Percentiles rank a stretch among this genome's conserved stretches.
Conservation (phyloP, 306 rosid genomes). For the Clitoria ternatea region DNA sequence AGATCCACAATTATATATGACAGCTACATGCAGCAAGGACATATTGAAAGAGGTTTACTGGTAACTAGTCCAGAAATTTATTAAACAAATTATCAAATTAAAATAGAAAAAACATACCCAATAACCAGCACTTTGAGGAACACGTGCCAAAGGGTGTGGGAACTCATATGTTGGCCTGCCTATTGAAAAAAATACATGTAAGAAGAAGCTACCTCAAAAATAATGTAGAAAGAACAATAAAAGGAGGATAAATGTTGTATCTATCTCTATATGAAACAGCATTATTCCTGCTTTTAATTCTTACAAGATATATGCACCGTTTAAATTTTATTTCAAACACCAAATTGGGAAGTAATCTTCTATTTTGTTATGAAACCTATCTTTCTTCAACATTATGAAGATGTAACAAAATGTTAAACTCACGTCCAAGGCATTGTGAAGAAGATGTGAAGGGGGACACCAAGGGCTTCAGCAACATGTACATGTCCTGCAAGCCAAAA, state of each 20-base stretch:
- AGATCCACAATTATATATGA: slow-evolving; percentile 76
- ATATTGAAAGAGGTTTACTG: slow-evolving; percentile 15
- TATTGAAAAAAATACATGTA: slow-evolving; percentile 39
- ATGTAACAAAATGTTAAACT: too few relatives aligned
- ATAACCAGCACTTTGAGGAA: slow-evolving; percentile 81
- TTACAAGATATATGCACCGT: background rate
- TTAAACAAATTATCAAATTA: slow-evolving; percentile 13
- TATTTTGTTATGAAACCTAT: background rate
- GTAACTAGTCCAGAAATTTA: background rate
- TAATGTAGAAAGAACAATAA: background rate
- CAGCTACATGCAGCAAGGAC: slow-evolving; percentile 48
- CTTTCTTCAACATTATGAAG: too few relatives aligned
- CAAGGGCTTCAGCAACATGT: slow-evolving; percentile 89
- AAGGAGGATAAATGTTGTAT: background rate
- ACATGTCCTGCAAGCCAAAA: slow-evolving; percentile 62
- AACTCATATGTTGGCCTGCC: slow-evolving; percentile 88
- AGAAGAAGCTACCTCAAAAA: slow-evolving; percentile 18
- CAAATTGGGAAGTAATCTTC: background rate
- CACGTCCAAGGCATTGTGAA: slow-evolving; percentile 99
- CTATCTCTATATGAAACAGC: background rate
- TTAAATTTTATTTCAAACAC: background rate
- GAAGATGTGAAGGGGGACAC: slow-evolving; percentile 85
- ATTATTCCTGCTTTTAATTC: background rate
- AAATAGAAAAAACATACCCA: slow-evolving; percentile 53
- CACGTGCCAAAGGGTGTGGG: slow-evolving; percentile 86